Evolutionary conservation across 129 eudicot species (phyloP).

Genomic region (carrot (Daucus carota)): DNA sequence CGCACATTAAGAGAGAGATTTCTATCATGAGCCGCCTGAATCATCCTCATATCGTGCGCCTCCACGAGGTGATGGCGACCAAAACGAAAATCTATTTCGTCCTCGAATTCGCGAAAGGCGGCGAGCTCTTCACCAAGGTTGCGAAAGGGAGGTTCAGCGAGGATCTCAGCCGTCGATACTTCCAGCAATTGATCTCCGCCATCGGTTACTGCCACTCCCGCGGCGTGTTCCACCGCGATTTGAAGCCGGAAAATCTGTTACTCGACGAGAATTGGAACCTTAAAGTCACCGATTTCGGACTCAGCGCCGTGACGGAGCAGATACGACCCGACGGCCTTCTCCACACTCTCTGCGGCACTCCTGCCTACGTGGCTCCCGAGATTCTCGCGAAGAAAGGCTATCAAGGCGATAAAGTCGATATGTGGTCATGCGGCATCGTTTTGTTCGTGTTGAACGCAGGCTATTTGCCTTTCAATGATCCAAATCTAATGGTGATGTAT

Average conservation of each 20-base stretch:
- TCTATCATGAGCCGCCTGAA: conserved; percentile 54
- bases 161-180: conserved; percentile 65
- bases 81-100: conserved; percentile 52
- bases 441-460: conserved; percentile 55
- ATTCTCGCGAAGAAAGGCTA: conserved; percentile 57
- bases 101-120: conserved; percentile 63
- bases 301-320: conserved; percentile 50
- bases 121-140: conserved; percentile 53
- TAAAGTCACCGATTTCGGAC: conserved; percentile 63
- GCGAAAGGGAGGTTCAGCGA: conserved; percentile 53
- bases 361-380: conserved; percentile 73
- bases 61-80: conserved; percentile 53
- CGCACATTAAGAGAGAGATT: conserved; percentile 51
- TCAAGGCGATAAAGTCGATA: conserved; percentile 57
- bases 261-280: conserved; percentile 60
- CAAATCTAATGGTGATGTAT: conserved; percentile 58
- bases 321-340: conserved; percentile 35
- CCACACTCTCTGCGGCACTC: conserved; percentile 66
- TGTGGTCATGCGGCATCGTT: conserved; percentile 66
- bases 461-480: conserved; percentile 56
- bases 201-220: conserved; percentile 67
- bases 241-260: conserved; percentile 57
- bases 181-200: conserved; percentile 67
- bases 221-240: conserved; percentile 69
- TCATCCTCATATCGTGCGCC: conserved; percentile 58